A percentile compares a stretch with the other conserved stretches of the same genome.
phyloP scores from a whole-genome alignment of 2,329 filamentous ascomycete genomes.

The Aspergillus ochraceus region DNA sequence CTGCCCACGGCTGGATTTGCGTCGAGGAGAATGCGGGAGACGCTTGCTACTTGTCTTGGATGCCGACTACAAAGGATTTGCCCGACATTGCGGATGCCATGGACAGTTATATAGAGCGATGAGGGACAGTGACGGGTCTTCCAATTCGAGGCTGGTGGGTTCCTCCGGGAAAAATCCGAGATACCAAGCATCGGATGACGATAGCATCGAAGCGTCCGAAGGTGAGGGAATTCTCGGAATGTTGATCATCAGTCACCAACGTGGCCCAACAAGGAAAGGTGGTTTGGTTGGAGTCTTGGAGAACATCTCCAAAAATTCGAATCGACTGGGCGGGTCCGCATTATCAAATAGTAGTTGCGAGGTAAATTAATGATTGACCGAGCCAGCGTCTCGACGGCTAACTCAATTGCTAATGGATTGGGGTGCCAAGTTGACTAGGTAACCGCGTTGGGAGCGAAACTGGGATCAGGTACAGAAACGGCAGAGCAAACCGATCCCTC shows the following conservation, averaged over 20 bases:
- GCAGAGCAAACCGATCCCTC: neutral
- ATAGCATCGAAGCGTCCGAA: neutral
- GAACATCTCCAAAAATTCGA: no score
- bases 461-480: neutral
- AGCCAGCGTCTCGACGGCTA: neutral
- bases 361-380: neutral
- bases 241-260: neutral
- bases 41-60: neutral
- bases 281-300: neutral
- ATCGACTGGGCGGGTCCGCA: no score
- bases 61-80: neutral
- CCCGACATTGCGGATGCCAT: neutral
- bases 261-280: neutral
- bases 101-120: neutral
- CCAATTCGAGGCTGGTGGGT: neutral
- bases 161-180: neutral
- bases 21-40: neutral
- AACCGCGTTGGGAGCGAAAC: neutral
- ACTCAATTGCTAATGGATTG: neutral
- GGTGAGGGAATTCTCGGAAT: neutral
- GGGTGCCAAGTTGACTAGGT: neutral
- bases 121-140: neutral
- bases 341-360: no score
- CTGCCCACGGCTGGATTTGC: neutral
- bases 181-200: neutral